These are phyloP conservation scores for Coemansia sp. DNA, from an alignment of 192 early-diverging fungal genomes.

Conservation along the genomic window DNA sequence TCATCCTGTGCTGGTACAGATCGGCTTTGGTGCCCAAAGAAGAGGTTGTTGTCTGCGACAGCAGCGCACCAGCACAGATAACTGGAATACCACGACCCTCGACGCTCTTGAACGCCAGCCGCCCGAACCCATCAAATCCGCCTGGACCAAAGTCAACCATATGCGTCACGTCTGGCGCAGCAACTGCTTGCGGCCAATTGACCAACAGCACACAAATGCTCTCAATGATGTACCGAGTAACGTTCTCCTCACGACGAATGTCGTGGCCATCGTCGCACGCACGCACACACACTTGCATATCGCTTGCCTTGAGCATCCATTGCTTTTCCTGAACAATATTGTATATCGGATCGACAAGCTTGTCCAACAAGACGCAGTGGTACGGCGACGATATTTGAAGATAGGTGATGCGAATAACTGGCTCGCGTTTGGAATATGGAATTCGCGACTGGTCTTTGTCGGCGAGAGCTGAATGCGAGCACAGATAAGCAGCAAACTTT, in stretches of 20 bases:
- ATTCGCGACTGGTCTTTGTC: slow-evolving; percentile 64
- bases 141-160: slow-evolving; percentile 94
- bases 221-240: too few relatives aligned
- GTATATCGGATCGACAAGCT: background rate
- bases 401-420: slow-evolving; percentile 75
- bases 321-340: slow-evolving; percentile 16
- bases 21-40: slow-evolving; percentile 72
- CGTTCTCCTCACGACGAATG: slow-evolving; percentile 56
- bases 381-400: slow-evolving; percentile 86
- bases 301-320: slow-evolving; percentile 18
- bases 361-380: slow-evolving; percentile 34
- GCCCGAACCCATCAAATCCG: slow-evolving; percentile 79
- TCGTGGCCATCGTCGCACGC: slow-evolving; percentile 82
- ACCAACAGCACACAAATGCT: slow-evolving; percentile 65
- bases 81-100: slow-evolving; percentile 80
- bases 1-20: slow-evolving; percentile 69
- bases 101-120: slow-evolving; percentile 80
- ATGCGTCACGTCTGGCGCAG: slow-evolving; percentile 66
- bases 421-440: slow-evolving; percentile 75
- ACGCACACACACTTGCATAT: slow-evolving; percentile 63
- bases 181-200: slow-evolving; percentile 64
- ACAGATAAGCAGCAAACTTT: slow-evolving; percentile 9
- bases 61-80: slow-evolving; percentile 26
- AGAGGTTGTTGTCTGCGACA: slow-evolving; percentile 19
- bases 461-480: slow-evolving; percentile 6